Percentiles rank a stretch among this genome's conserved stretches.
Conservation (phyloP, 768 basidiomycete genomes). For the Gymnopilus junonius region DNA sequence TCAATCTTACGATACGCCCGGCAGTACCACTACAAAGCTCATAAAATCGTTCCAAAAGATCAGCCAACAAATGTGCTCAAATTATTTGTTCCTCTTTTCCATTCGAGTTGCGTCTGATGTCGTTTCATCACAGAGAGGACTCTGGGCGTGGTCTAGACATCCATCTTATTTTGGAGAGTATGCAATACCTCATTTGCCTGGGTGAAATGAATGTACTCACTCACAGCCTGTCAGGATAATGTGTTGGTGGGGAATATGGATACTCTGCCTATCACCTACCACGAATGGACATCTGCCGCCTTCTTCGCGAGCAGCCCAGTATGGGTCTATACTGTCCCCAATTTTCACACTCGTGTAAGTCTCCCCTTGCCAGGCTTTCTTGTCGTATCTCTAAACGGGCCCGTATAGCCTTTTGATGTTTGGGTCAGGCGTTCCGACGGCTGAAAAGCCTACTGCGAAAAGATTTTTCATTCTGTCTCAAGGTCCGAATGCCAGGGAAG, state of each 20-base stretch:
- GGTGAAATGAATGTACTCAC: neutral
- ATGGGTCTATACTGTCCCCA: slow-evolving; percentile 63
- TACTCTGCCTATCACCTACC: slow-evolving; percentile 60
- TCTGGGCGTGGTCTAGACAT: slow-evolving; percentile 65
- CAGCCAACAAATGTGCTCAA: slow-evolving; percentile 47
- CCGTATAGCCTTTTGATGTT: slow-evolving; percentile 56
- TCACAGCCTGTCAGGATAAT: slow-evolving; percentile 44
- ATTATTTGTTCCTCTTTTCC: neutral
- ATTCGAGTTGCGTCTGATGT: neutral
- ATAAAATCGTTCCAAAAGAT: slow-evolving; percentile 50
- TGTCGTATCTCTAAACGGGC: neutral
- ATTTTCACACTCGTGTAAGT: slow-evolving; percentile 67
- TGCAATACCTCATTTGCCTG: slow-evolving; percentile 21
- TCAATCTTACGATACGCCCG: neutral
- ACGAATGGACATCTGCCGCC: slow-evolving; percentile 46
- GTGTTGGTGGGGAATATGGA: slow-evolving; percentile 73
- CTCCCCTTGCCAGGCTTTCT: neutral
- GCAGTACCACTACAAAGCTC: slow-evolving; percentile 57
- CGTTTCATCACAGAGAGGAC: slow-evolving; percentile 39
- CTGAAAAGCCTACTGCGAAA: slow-evolving; percentile 68
- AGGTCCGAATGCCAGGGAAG: slow-evolving; percentile 36
- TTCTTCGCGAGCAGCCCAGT: slow-evolving; percentile 56
- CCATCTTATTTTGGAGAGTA: slow-evolving; percentile 78
- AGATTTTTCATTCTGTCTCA: slow-evolving; percentile 59
- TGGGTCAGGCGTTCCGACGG: slow-evolving; percentile 70